phyloP scores from a whole-genome alignment of 441 rosid genomes.

The Erysimum pusillum region DNA sequence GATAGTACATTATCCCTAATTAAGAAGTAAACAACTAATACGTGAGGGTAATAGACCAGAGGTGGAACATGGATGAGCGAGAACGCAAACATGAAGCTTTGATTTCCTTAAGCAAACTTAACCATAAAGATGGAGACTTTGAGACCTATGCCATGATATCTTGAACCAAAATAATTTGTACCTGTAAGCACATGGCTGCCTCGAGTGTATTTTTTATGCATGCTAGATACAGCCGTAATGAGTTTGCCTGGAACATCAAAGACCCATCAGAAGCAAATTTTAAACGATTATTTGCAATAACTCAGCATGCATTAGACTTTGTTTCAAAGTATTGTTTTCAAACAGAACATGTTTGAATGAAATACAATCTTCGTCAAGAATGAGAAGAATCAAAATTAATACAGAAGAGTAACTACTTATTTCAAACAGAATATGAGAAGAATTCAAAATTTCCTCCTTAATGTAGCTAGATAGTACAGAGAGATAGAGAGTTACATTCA shows the following conservation, averaged over 20 bases:
- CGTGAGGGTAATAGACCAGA: constrained; percentile 18
- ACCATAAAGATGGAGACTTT: constrained; percentile 4
- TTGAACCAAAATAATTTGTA: constrained; percentile 4
- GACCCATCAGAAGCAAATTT: constrained; percentile 12
- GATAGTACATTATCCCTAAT: constrained; percentile 11
- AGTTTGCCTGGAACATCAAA: constrained; percentile 62
- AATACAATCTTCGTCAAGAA: constrained; percentile 2
- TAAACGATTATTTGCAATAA: constrained; percentile 2
- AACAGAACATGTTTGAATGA: background rate
- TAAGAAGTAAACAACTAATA: background rate
- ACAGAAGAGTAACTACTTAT: background rate
- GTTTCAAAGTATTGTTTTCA: background rate
- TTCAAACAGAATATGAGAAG: background rate
- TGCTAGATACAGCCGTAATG: constrained; percentile 78
- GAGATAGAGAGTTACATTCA: background rate
- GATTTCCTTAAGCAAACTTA: constrained; percentile 5
- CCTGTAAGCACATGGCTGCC: constrained; percentile 96
- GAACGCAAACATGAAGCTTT: constrained; percentile 1
- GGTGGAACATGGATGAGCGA: constrained; percentile 22
- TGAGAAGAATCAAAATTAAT: background rate
- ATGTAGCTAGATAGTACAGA: background rate
- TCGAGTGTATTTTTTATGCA: constrained; percentile 94
- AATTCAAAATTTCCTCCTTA: background rate
- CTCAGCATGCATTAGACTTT: constrained; percentile 3
- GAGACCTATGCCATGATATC: background rate